Evolutionary conservation across 2,329 filamentous ascomycete species (phyloP), one percentile per base, ranked within the genome.

Genomic region (Pezicula neosporulosa): DNA sequence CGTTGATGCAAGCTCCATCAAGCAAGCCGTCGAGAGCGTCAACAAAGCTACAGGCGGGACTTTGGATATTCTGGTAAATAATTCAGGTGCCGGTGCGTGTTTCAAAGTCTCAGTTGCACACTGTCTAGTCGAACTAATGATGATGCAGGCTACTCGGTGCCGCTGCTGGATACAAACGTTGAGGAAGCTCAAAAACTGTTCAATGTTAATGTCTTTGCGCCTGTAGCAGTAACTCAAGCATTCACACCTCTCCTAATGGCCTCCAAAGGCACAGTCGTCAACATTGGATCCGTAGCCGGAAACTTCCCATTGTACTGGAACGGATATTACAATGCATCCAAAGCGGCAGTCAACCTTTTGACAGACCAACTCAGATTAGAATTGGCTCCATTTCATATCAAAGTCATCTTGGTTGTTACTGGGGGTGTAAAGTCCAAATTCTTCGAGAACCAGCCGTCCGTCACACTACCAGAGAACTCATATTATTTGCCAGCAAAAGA

Each of bases 21-120:
- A 49, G 0, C 41, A 49, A 6, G 63, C 65, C 3, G 65, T 66
- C 28, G 55, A 58, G 5, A 51, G 61, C 18, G 63, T 75, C 35
- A 47, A 59, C 6, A 47, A 51, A 12, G 58, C 63, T 15, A 68
- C 68, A 0, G 68, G 63, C 24, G 67, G 67, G n/a, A 66, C 55
- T n/a, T 63, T 75, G 12, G 68, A 74, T 51, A 63, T 73, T 24
- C 66, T 76, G 2, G 62, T 76, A 44, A 77, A 77, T 56, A 77
- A 76, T 58, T 69, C 73, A 6, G 73, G 70, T 13, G 56, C 60
- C 38, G 64, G 19, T 60, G 50, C 18, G 53, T 56, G 24, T 37
- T 36, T 36, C 28, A 30, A 30, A 12, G 28, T 30, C 28, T 30
- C 6, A 3, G 9, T 30, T 7, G 9, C 5, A 21, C 21, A 12